Base-by-base conservation (phyloP, 208 protist species). In the Acanthamoeba lenticulata region DNA sequence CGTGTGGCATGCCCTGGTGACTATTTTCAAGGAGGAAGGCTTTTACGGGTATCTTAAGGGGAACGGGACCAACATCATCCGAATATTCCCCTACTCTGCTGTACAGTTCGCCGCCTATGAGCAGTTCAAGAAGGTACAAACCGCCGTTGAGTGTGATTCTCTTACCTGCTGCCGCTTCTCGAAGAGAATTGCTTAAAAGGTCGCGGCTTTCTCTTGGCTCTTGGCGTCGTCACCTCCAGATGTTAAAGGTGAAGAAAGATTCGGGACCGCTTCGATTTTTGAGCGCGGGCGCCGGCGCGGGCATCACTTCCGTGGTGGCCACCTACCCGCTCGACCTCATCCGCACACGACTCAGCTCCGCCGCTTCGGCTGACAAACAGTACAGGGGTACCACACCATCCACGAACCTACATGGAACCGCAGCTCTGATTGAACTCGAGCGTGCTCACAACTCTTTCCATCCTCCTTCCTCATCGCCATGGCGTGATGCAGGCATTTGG, bases 11-110 rank as follows among this genome's bases (percentile, higher is more conserved):
- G 94, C 98, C 7, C 96, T 97, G 65, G 90, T 96, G 27, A 93
- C 97, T 32, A 98, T 98, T 11, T 98, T 98, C 92, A 92, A 96
- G 27, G 96, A 98, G 60, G 98, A 98, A 34, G 98, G 98, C 44
- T 79, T 98, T 27, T 94, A 97, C 4, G 98, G 97, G 40, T 96
- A 98, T 93, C 98, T 98, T 96, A 98, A 97, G 34, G 98, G 98
- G n/a, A 98, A 99, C 95, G 98, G 98, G n/a, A 98, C 98, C 19
- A 99, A 98, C 86, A 98, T 99, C 97, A 96, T 99, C 72, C 98
- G 98, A 45, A 98, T 99, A 42, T 96, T 99, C 9, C 98, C 98
- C 3, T 99, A 99, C 95, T 97, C 98, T 34, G 98, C 98, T 42
- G 98, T 98, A 79, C 98, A 98, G 85, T 99, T 98, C 95, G 96